Evolutionary conservation across 495 filamentous ascomycete species (phyloP).

Genomic region (Lophium mytilinum): DNA sequence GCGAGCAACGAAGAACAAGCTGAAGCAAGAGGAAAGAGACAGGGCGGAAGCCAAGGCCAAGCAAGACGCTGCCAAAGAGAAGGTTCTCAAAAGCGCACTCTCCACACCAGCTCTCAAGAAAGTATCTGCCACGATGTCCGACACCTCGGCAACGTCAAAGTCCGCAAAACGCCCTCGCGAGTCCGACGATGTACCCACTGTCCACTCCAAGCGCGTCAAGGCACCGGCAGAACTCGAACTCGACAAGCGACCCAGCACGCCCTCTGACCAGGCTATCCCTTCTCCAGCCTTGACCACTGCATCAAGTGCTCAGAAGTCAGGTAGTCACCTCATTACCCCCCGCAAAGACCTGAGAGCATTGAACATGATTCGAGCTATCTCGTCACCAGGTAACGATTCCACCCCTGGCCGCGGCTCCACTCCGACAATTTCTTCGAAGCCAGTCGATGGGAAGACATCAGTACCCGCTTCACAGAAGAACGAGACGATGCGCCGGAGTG

Average conservation of each 20-base stretch:
- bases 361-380: constrained; percentile 17
- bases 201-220: constrained; percentile 20
- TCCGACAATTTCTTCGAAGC: constrained; percentile 1
- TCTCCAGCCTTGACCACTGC: constrained; percentile 23
- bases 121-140: background rate
- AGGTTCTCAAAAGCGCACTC: background rate
- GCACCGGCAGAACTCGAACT: constrained; percentile 3
- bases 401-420: constrained; percentile 18
- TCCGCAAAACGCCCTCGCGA: constrained; percentile 19
- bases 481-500: background rate
- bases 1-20: background rate
- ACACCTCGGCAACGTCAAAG: no score
- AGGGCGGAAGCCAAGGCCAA: constrained; percentile 6
- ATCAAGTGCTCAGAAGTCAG: constrained; percentile 22
- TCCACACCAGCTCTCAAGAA: background rate
- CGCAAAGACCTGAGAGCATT: constrained; percentile 19
- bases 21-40: constrained; percentile 2
- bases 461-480: background rate
- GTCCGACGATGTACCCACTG: constrained; percentile 15
- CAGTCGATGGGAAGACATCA: no score
- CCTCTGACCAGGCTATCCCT: constrained; percentile 7
- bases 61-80: constrained; percentile 4
- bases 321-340: constrained; percentile 13
- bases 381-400: constrained; percentile 12
- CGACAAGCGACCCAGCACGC: constrained; percentile 12